Percentiles rank a stretch among this genome's conserved stretches.
phyloP scores from a whole-genome alignment of 805 yeast species.

The Metschnikowia noctiluminum region DNA sequence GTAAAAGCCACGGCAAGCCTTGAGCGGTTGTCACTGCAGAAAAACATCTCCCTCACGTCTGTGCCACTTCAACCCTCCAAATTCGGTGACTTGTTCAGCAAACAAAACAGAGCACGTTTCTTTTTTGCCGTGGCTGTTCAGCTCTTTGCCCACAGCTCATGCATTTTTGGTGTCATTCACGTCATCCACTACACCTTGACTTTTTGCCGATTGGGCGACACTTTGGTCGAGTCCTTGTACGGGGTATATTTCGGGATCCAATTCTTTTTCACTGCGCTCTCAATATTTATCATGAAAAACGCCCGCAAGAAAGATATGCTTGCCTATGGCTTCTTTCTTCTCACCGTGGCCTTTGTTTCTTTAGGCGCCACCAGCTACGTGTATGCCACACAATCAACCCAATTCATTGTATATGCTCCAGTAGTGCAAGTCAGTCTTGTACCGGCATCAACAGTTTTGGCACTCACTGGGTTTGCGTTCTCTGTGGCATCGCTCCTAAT shows the following conservation, averaged over 20 bases:
- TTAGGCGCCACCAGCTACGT: slow-evolving; percentile 35
- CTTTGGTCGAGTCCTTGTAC: slow-evolving; percentile 5
- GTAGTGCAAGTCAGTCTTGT: slow-evolving; percentile 33
- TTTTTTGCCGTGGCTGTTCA: slow-evolving; percentile 7
- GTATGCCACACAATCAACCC: slow-evolving; percentile 31
- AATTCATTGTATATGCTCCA: slow-evolving; percentile 25
- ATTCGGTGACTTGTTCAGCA: slow-evolving; percentile 3
- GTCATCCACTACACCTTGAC: slow-evolving; percentile 9
- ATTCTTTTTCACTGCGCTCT: slow-evolving; percentile 41
- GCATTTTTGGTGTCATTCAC: slow-evolving; percentile 5
- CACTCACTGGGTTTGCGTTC: slow-evolving; percentile 42
- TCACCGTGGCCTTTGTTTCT: slow-evolving; percentile 32
- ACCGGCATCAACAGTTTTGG: slow-evolving; percentile 43
- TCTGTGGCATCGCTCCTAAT: slow-evolving; percentile 47
- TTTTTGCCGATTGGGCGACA: slow-evolving; percentile 9
- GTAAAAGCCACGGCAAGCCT: slow-evolving; percentile 6
- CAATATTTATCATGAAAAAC: slow-evolving; percentile 41
- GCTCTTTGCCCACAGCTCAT: slow-evolving; percentile 7
- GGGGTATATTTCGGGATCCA: slow-evolving; percentile 34
- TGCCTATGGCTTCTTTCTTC: slow-evolving; percentile 39
- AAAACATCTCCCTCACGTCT: slow-evolving; percentile 2
- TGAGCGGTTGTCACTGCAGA: slow-evolving; percentile 5
- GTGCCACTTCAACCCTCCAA: slow-evolving; percentile 2
- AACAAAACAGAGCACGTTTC: neutral
- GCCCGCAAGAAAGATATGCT: slow-evolving; percentile 47